Percentiles rank a stretch among this genome's conserved stretches.
phyloP scores from a whole-genome alignment of 129 eudicot species.

The Erigeron canadensis region DNA sequence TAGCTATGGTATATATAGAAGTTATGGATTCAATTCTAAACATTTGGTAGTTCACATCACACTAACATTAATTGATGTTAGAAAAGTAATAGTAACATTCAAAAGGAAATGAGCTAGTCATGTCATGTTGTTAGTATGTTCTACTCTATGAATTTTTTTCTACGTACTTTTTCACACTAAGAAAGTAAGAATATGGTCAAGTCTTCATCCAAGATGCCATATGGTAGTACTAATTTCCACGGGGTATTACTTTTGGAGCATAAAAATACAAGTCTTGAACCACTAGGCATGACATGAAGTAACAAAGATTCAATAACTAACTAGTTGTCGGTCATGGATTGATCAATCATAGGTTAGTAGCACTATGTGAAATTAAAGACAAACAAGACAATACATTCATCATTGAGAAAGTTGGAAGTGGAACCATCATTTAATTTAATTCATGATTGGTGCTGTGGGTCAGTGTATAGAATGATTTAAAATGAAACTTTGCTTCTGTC shows the following conservation, averaged over 20 bases:
- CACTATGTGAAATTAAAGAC: constrained; percentile 14
- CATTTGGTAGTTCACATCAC: too few species aligned
- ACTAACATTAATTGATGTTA: too few species aligned
- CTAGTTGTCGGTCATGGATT: constrained; percentile 6
- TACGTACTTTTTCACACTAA: constrained; percentile 1
- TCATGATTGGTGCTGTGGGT: too few species aligned
- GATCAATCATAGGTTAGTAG: background rate
- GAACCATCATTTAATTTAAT: background rate
- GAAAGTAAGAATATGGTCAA: constrained; percentile 8
- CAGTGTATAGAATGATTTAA: too few species aligned
- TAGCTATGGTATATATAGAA: too few species aligned
- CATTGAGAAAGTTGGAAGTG: background rate
- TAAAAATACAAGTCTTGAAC: background rate
- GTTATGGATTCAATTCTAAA: too few species aligned
- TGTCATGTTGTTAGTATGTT: background rate
- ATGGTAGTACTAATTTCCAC: background rate
- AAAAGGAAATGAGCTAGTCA: background rate
- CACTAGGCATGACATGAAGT: background rate
- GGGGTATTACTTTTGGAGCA: background rate
- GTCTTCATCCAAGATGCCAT: constrained; percentile 3
- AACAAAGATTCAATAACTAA: constrained; percentile 6
- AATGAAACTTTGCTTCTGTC: too few species aligned
- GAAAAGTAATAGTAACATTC: background rate
- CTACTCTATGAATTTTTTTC: background rate
- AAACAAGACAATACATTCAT: constrained; percentile 9